These are phyloP conservation scores for Saccharomycopsis hybrid DNA, from an alignment of 1,139 yeast genomes.

Conservation along the genomic window DNA sequence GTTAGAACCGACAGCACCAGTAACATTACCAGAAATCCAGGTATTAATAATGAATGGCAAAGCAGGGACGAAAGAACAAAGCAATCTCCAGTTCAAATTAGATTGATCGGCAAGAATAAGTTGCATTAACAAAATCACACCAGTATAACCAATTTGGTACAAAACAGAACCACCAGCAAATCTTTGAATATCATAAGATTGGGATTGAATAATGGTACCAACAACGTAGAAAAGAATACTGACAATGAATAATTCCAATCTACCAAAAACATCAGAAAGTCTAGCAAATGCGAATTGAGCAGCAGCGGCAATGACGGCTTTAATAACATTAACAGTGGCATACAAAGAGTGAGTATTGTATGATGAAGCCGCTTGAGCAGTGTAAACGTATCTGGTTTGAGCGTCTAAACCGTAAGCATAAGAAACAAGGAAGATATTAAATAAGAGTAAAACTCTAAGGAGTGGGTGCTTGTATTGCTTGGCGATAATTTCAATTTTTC, in stretches of 20 bases:
- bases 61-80: constrained; percentile 56
- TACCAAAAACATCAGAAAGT: constrained; percentile 64
- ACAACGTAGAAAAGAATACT: constrained; percentile 56
- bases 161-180: constrained; percentile 72
- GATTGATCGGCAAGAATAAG: constrained; percentile 62
- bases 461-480: constrained; percentile 29
- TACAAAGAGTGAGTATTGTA: constrained; percentile 53
- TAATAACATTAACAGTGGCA: constrained; percentile 59
- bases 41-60: constrained; percentile 70
- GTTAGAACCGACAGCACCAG: constrained; percentile 33
- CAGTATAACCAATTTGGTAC: constrained; percentile 66
- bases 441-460: constrained; percentile 30
- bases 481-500: constrained; percentile 38
- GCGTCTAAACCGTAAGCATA: constrained; percentile 67
- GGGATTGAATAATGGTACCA: constrained; percentile 68
- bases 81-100: constrained; percentile 62
- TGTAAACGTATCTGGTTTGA: constrained; percentile 43
- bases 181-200: constrained; percentile 55
- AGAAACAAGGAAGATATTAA: constrained; percentile 51
- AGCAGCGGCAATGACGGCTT: constrained; percentile 63
- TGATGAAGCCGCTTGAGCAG: constrained; percentile 49
- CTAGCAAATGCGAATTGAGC: constrained; percentile 67
- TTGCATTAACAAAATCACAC: constrained; percentile 49
- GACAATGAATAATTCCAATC: constrained; percentile 48
- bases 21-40: constrained; percentile 63